Evolutionary conservation across 2,329 filamentous ascomycete species (phyloP).

Genomic region (Stylonectria norvegica): DNA sequence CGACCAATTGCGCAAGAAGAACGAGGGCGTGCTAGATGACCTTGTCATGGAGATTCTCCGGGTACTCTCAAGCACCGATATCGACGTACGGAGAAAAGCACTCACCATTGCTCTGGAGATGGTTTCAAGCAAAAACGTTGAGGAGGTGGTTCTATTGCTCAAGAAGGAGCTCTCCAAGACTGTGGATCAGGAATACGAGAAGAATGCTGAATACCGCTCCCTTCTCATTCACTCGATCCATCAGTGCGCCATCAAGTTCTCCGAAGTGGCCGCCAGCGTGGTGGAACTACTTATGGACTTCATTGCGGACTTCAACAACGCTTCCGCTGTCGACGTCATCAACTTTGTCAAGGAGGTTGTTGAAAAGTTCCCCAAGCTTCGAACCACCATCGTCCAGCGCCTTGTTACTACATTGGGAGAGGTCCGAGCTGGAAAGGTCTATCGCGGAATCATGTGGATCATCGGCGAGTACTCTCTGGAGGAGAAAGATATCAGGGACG

Average conservation of each 20-base stretch:
- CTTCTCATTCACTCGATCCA: constrained; percentile 96
- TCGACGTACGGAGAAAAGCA: constrained; percentile 91
- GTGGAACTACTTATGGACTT: constrained; percentile 98
- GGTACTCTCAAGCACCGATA: constrained; percentile 89
- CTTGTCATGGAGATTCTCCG: constrained; percentile 95
- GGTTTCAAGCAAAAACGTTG: constrained; percentile 98
- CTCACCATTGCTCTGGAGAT: constrained; percentile 89
- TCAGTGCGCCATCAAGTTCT: constrained; percentile 98
- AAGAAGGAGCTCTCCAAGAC: constrained; percentile 99
- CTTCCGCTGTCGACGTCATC: constrained; percentile 94
- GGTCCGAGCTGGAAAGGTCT: constrained; percentile 94
- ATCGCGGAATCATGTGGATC: constrained; percentile 95
- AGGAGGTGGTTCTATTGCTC: constrained; percentile 90
- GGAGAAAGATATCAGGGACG: constrained; percentile 89
- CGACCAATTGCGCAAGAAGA: constrained; percentile 79
- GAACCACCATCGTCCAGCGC: constrained; percentile 81
- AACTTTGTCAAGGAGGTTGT: constrained; percentile 99
- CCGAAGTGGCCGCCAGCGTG: constrained; percentile 93
- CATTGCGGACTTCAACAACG: constrained; percentile 96
- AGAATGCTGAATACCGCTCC: constrained; percentile 92
- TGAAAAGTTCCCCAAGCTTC: constrained; percentile 91
- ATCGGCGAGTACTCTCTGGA: constrained; percentile 95
- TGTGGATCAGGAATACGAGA: constrained; percentile 97
- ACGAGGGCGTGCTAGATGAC: constrained; percentile 89
- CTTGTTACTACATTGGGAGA: constrained; percentile 88